Evolutionary conservation across 1,284 basidiomycete genomes (phyloP).

Genomic region (Stygiomarasmius scandens): DNA sequence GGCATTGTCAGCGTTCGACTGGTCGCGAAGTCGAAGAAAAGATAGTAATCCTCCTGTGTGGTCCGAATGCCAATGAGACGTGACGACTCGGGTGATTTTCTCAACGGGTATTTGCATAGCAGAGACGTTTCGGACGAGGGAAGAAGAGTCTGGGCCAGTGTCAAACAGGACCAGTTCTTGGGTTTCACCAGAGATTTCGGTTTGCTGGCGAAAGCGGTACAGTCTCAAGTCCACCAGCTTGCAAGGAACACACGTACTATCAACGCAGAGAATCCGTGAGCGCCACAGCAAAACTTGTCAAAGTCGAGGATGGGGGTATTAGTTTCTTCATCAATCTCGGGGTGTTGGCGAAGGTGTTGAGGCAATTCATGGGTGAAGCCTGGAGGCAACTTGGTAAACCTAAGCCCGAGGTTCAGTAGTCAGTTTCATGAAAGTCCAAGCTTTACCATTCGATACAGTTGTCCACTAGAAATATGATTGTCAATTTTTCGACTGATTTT

Average conservation of each 20-base stretch:
- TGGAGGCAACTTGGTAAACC: conserved; percentile 78
- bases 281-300: conserved; percentile 79
- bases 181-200: conserved; percentile 45
- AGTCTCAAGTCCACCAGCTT: background rate
- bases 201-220: conserved; percentile 46
- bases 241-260: conserved; percentile 51
- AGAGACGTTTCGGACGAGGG: conserved; percentile 69
- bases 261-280: conserved; percentile 80
- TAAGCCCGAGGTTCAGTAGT: conserved; percentile 29
- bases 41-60: conserved; percentile 76
- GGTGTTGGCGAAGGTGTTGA: conserved; percentile 58
- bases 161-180: conserved; percentile 72
- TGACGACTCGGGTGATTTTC: conserved; percentile 63
- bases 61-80: conserved; percentile 85
- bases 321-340: conserved; percentile 50
- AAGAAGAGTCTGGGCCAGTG: conserved; percentile 75
- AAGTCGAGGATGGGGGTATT: conserved; percentile 71
- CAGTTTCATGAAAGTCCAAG: no score
- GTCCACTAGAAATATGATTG: conserved; percentile 74
- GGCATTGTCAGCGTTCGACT: background rate
- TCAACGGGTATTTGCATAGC: conserved; percentile 60
- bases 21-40: conserved; percentile 41
- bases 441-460: conserved; percentile 76
- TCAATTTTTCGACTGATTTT: conserved; percentile 50
- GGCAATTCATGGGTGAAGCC: conserved; percentile 76